Evolutionary conservation across 306 rosid genomes (phyloP).

Genomic region (Sicyos baderoa): DNA sequence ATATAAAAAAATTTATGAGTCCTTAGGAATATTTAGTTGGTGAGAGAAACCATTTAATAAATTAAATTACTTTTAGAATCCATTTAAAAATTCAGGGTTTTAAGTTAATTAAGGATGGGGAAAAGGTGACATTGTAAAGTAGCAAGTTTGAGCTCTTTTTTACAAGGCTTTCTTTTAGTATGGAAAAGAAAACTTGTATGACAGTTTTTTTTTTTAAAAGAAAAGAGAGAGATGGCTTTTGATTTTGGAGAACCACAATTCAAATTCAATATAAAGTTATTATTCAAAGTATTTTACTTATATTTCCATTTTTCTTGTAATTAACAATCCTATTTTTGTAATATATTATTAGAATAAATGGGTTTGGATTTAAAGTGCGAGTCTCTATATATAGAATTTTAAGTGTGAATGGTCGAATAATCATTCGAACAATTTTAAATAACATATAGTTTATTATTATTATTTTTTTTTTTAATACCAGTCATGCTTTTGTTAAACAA

Average conservation of each 20-base stretch:
- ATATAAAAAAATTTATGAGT: too few species aligned
- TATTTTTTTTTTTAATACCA: too few species aligned
- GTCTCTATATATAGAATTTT: too few species aligned
- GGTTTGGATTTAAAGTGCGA: too few species aligned
- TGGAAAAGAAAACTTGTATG: not conserved
- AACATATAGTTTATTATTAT: not conserved
- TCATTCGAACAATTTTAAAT: not conserved
- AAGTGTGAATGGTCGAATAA: not conserved
- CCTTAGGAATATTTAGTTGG: not conserved
- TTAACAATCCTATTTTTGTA: too few species aligned
- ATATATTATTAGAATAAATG: not conserved
- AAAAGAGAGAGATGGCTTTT: not conserved
- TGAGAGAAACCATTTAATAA: not conserved
- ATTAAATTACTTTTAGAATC: not conserved
- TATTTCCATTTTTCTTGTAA: too few species aligned
- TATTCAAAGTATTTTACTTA: not conserved
- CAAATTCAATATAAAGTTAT: not conserved
- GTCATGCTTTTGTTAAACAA: not conserved
- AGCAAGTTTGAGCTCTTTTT: not conserved
- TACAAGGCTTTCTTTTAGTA: slow-evolving; percentile 2
- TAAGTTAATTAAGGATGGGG: not conserved
- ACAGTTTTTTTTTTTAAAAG: not conserved
- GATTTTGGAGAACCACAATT: slow-evolving; percentile 8
- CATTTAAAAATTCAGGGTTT: not conserved
- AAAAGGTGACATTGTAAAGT: not conserved